These are phyloP conservation scores for Elaeagnus macrophylla DNA, from an alignment of 306 rosid genomes.

Conservation along the genomic window DNA sequence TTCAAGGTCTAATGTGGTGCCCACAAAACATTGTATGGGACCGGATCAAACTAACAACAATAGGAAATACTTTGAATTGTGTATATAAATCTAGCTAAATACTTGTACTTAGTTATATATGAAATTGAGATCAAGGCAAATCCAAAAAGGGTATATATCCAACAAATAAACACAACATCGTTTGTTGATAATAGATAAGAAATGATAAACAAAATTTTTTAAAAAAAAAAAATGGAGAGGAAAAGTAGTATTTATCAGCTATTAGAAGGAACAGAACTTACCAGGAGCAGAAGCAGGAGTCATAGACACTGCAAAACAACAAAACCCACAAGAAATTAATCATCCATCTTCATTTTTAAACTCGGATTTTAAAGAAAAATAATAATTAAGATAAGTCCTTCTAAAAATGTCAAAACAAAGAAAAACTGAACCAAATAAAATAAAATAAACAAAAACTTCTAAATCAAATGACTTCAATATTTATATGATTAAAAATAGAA, in stretches of 20 bases:
- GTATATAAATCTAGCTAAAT: too few species aligned
- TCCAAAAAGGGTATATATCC: too few species aligned
- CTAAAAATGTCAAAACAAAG: too few species aligned
- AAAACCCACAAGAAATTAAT: not conserved
- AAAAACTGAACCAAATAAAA: too few species aligned
- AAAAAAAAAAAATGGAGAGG: not conserved
- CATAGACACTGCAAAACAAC: conserved; percentile 44
- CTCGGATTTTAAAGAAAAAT: conserved; percentile 1
- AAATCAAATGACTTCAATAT: not conserved
- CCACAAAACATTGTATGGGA: too few species aligned
- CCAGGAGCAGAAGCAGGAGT: conserved; percentile 64
- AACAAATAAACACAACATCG: too few species aligned
- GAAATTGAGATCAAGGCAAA: too few species aligned
- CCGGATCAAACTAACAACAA: too few species aligned
- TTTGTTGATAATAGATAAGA: not conserved
- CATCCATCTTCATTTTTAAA: not conserved
- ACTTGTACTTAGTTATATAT: too few species aligned
- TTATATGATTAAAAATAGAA: not conserved
- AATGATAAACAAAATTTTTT: not conserved
- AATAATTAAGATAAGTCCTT: not conserved
- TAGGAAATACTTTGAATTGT: too few species aligned
- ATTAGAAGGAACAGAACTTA: conserved; percentile 20
- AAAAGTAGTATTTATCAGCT: not conserved
- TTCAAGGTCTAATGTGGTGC: too few species aligned
- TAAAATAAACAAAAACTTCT: too few species aligned